phyloP scores from a whole-genome alignment of 805 yeast genomes.

The Candida michaelii region DNA sequence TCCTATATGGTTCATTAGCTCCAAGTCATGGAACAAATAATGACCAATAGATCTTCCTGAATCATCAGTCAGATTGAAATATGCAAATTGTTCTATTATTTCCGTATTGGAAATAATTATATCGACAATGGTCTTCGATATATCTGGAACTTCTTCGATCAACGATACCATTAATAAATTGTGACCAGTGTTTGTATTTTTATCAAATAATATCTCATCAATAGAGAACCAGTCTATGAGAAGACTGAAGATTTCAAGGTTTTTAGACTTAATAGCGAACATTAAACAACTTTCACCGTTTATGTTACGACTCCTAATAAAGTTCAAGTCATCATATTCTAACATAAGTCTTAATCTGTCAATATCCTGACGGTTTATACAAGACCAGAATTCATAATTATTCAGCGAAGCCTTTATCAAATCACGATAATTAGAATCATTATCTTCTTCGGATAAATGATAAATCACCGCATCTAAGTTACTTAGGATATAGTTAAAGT shows the following conservation, averaged over 20 bases:
- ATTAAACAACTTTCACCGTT: constrained; percentile 73
- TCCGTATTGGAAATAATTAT: constrained; percentile 45
- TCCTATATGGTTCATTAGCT: constrained; percentile 55
- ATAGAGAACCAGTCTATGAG: constrained; percentile 55
- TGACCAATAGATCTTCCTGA: constrained; percentile 70
- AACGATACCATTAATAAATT: constrained; percentile 64
- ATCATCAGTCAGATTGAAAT: constrained; percentile 51
- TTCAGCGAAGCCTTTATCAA: constrained; percentile 42
- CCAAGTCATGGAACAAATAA: constrained; percentile 58
- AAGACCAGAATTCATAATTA: constrained; percentile 56
- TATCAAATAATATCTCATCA: constrained; percentile 69
- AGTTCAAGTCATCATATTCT: constrained; percentile 17
- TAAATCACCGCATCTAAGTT: constrained; percentile 80
- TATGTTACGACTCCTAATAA: constrained; percentile 25
- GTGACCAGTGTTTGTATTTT: constrained; percentile 47
- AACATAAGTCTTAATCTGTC: constrained; percentile 17
- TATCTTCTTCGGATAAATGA: constrained; percentile 44
- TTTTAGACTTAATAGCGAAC: constrained; percentile 55
- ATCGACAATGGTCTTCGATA: constrained; percentile 44
- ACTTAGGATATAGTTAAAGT: constrained; percentile 73
- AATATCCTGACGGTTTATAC: constrained; percentile 37
- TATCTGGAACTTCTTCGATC: constrained; percentile 48
- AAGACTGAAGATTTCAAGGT: constrained; percentile 43
- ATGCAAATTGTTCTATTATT: constrained; percentile 44
- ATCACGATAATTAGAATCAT: constrained; percentile 17